phyloP scores from a whole-genome alignment of 148 eudicot genomes.

The Dianthus caryophyllus region DNA sequence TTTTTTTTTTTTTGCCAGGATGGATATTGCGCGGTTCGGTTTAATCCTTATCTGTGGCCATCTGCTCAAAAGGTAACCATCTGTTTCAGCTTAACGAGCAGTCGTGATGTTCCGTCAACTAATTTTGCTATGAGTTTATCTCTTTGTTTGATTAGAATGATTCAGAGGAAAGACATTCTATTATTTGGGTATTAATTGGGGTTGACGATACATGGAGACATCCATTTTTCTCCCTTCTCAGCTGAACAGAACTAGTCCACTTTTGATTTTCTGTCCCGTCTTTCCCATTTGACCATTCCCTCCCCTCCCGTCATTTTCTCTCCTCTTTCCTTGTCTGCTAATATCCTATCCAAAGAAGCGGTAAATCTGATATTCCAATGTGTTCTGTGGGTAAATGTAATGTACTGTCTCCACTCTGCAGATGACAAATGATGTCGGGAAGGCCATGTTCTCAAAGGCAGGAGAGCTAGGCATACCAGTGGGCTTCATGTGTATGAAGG shows the following conservation, averaged over 20 bases:
- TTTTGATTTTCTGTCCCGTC: too few species aligned
- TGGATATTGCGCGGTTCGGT: conserved; percentile 91
- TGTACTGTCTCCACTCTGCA: too few species aligned
- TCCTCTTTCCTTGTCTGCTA: too few species aligned
- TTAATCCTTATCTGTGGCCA: conserved; percentile 94
- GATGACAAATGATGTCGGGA: conserved; percentile 92
- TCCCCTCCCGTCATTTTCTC: too few species aligned
- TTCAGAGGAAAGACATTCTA: too few species aligned
- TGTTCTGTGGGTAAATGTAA: conserved; percentile 7
- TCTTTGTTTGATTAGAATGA: too few species aligned
- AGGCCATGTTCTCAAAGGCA: conserved; percentile 68
- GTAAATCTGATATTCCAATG: background rate
- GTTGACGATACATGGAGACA: too few species aligned
- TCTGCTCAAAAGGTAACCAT: conserved; percentile 59
- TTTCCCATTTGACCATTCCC: too few species aligned
- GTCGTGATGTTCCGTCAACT: background rate
- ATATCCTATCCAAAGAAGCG: too few species aligned
- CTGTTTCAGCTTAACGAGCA: background rate
- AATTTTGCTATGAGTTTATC: conserved; percentile 1
- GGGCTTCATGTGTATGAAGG: conserved; percentile 97
- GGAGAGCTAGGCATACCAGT: conserved; percentile 91
- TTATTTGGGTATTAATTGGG: too few species aligned
- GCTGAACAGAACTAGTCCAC: too few species aligned
- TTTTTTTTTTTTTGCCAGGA: conserved; percentile 44
- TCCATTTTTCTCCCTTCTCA: too few species aligned